Evolutionary conservation across 805 yeast species (phyloP).

Genomic region (Alloascoidea africana): DNA sequence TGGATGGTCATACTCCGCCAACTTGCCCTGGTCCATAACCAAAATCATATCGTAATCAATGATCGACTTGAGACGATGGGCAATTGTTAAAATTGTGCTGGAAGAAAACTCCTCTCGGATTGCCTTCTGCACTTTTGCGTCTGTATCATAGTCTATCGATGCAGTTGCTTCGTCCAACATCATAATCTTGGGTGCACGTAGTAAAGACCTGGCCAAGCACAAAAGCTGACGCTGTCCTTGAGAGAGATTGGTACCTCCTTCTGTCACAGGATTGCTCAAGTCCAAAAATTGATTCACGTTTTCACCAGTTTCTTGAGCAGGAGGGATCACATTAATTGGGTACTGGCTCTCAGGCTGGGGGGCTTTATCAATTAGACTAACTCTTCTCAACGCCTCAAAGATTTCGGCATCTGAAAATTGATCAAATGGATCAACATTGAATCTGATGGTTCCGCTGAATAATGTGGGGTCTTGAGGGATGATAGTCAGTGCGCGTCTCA

Average conservation of each 20-base stretch:
- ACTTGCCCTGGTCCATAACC: conserved; percentile 70
- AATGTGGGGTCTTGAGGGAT: conserved; percentile 82
- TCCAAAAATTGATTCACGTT: conserved; percentile 59
- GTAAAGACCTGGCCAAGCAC: conserved; percentile 65
- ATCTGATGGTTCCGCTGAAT: conserved; percentile 62
- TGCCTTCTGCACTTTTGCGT: conserved; percentile 63
- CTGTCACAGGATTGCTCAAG: conserved; percentile 40
- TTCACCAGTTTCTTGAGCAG: conserved; percentile 22
- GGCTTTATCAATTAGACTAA: conserved; percentile 40
- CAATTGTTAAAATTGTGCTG: conserved; percentile 70
- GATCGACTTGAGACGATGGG: conserved; percentile 73
- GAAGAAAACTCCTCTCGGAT: conserved; percentile 59
- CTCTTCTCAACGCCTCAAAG: conserved; percentile 61
- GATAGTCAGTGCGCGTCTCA: conserved; percentile 67
- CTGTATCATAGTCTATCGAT: conserved; percentile 73
- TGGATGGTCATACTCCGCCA: conserved; percentile 65
- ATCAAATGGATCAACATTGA: conserved; percentile 61
- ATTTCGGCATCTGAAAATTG: conserved; percentile 47
- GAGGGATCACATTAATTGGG: conserved; percentile 13
- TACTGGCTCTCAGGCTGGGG: background rate
- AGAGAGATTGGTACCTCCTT: conserved; percentile 68
- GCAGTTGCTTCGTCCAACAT: conserved; percentile 79
- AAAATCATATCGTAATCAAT: conserved; percentile 65
- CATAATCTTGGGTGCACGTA: conserved; percentile 56
- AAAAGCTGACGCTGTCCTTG: conserved; percentile 78